Base-by-base conservation (phyloP, 1,139 yeast species). In the Taiozyma sp. region DNA sequence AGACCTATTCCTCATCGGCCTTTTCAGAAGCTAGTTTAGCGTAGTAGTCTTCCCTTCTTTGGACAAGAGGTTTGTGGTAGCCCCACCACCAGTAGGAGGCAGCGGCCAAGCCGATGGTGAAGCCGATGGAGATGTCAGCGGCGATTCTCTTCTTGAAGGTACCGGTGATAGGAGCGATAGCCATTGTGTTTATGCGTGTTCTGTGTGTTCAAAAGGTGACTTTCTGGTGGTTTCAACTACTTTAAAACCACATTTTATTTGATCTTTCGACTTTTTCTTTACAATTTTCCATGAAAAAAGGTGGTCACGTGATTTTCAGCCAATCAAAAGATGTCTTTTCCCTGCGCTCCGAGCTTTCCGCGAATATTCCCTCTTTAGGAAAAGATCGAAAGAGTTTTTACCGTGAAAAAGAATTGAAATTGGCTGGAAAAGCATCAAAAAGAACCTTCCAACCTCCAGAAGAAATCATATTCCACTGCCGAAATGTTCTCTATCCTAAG, bases 121-220 rank as follows among this genome's bases (percentile, higher is more conserved):
- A 64, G 57, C 95, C 96, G 61, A 84, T 72, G 63, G 82, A 60
- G 70, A 91, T 81, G 68, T 93, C 97, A 61, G 87, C 79, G 68
- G 86, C 78, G 71, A 88, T 83, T 73, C 83, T 85, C 77, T 83
- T 88, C 75, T 81, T 88, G 59, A 91, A 79, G 60, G 87, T 75
- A 62, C 97, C 97, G 53, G 85, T 80, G 66, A 91, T 89, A 65
- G 97, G 96, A 68, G 96, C 89, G 67, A 90, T 80, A 67, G 95
- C 88, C 88, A 87, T 85, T 24, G 26, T 24, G 26, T 48, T 43
- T 51, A 46, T 21, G 13, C 9, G 24, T 4, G 6, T 4, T 37
- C 16, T 4, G 13, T 10, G 6, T 37, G 14, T 19, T 37, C 8
- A 10, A 21, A 37, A 7, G 30, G 14, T 34, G 37, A n/a, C 9